Base-by-base conservation (phyloP, 768 basidiomycete genomes). In the Mycena rebaudengoi region DNA sequence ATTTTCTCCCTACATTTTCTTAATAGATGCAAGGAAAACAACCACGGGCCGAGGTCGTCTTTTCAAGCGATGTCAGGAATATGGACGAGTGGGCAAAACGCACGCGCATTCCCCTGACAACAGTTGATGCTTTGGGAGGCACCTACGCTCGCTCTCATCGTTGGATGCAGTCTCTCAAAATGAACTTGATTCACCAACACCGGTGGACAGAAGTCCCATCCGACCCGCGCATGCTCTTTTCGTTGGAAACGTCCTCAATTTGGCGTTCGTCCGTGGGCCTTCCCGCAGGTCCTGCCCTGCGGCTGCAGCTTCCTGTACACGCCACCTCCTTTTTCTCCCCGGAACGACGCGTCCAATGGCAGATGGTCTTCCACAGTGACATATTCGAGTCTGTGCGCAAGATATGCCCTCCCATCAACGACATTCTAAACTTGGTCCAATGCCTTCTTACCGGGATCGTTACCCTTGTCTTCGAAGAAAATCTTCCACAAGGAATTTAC, bases 301-400 rank as follows among this genome's bases (percentile, higher is more conserved):
- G 83, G 45, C 80, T 94, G 7, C 88, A 91, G 71, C 84, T 94
- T 33, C 92, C 92, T 8, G 82, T 88, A 60, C 88, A 94, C 66
- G 92, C 92, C 37, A 89, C 88, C 39, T 92, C 92, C 25, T 94
- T 95, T 78, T 95, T 94, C 79, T 91, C 89, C 49, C 91, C 91
- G 12, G 91, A 94, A 74, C 81, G 92, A 68, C 87, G 91, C 62
- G 85, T 94, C 45, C 92, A 94, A 73, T 95, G 93, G 92, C 87
- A 94, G 74, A 93, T 94, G 92, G 91, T 93, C 70, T 95, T 95
- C 73, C 92, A 90, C 73, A 87, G 86, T 70, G 89, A 90, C 75
- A 86, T 88, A 51, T 91, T 91, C 76, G 88, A 89, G 70, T 88
- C 86, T 28, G 84, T 89, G 58, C 82, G 89, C 32, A 88, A 89